Base-by-base conservation (phyloP, 2,329 filamentous ascomycete species). In the Aspergillus fumigatiaffinis region DNA sequence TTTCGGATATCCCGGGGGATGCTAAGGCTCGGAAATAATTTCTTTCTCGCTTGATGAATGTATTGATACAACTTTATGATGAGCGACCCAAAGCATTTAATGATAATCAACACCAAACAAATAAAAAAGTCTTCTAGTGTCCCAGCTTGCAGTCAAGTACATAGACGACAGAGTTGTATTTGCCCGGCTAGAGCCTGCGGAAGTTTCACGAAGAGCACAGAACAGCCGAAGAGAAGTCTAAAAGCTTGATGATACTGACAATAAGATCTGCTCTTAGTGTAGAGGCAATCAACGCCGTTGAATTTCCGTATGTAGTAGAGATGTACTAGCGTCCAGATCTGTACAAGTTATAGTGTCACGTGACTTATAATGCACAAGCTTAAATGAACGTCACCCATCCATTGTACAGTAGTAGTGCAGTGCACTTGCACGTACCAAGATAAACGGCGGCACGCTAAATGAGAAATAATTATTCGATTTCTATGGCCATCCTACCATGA, bases 1-100 rank as follows among this genome's bases (percentile, higher is more conserved):
- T 88, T 10, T 71, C 77, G 9, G 79, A 78, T 2, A 73, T 84
- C 23, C 85, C 86, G 20, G 83, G 82, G 69, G 87, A 89, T 71
- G 85, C 84, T 49, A 76, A 78, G n/a, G 71, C 78, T 17, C 74
- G 77, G 52, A 82, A 78, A 62, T 66, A 70, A 26, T 26, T 48
- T n/a, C 14, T 41, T 42, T 42, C 25, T n/a, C 1, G 21, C 23
- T 25, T 21, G 23, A 14, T 47, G 21, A 47, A 47, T 47, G 21
- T 14, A 47, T 47, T 25, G 21, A 12, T 47, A 26, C 21, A 47
- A 47, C 17, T 7, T 47, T 25, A 26, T 26, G 44, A 47, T 47
- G 21, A 47, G 44, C 44, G 23, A 26, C 23, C 20, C 21, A 10
- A 47, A 28, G 26, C 8, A 20, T 47, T 47, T 26, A 47, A 47